Percentiles rank a stretch among this genome's conserved stretches.
Evolutionary conservation across 768 basidiomycete species (phyloP).

Genomic region (Serendipita sp.): DNA sequence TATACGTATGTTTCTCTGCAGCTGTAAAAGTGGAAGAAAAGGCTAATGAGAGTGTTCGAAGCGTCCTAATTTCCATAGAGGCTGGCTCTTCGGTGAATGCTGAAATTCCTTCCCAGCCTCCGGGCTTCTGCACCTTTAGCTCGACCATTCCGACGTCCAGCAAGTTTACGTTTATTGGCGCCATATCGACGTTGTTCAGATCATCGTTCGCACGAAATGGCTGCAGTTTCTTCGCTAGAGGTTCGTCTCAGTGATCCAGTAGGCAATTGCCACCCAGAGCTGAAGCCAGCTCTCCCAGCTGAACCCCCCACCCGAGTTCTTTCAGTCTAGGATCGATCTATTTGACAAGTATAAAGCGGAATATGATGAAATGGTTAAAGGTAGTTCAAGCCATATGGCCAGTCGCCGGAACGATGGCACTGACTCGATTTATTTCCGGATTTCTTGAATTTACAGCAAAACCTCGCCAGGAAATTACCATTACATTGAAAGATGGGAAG

Average conservation of each 20-base stretch:
- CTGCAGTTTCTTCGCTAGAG: not conserved
- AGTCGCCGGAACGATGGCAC: not conserved
- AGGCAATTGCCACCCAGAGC: not conserved
- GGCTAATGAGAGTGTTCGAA: not conserved
- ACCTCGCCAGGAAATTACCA: conserved; percentile 62
- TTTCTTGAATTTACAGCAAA: conserved; percentile 31
- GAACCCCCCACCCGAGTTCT: conserved; percentile 68
- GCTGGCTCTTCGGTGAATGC: not conserved
- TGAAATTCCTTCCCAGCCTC: not conserved
- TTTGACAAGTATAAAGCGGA: conserved; percentile 77
- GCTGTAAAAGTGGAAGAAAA: too few relatives aligned
- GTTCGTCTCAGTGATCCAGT: not conserved
- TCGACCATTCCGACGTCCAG: not conserved
- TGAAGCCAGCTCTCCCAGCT: conserved; percentile 30
- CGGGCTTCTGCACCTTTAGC: not conserved
- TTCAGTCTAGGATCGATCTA: conserved; percentile 77
- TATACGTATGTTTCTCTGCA: too few relatives aligned
- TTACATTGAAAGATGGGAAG: conserved; percentile 79
- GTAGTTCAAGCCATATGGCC: conserved; percentile 26
- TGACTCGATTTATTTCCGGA: not conserved
- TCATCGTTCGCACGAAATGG: not conserved
- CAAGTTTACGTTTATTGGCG: not conserved
- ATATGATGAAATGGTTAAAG: conserved; percentile 62
- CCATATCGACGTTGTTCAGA: not conserved
- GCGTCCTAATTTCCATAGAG: not conserved